phyloP scores from a whole-genome alignment of 345 rosid genomes.

The Salix koriyanagi region DNA sequence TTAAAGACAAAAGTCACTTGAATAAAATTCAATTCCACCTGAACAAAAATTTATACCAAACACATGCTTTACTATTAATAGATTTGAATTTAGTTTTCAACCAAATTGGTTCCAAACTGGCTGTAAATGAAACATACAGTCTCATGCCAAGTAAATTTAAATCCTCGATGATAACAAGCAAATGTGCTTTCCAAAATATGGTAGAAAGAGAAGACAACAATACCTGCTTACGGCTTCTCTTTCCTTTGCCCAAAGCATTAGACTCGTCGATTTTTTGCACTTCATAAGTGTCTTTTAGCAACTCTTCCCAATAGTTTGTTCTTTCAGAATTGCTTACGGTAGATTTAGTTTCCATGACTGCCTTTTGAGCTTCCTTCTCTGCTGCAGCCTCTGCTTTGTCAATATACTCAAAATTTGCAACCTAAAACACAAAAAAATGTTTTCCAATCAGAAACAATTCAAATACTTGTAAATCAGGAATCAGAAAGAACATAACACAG shows the following conservation, averaged over 20 bases:
- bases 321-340: conserved; percentile 52
- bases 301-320: conserved; percentile 88
- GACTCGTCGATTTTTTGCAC: conserved; percentile 80
- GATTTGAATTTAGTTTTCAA: neutral
- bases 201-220: conserved; percentile 6
- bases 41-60: too few relatives aligned
- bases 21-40: too few relatives aligned
- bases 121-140: neutral
- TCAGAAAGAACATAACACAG: neutral
- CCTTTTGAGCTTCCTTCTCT: conserved; percentile 59
- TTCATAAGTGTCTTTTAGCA: conserved; percentile 73
- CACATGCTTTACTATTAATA: neutral
- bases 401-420: conserved; percentile 91
- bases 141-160: neutral
- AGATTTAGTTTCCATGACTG: conserved; percentile 51
- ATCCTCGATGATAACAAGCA: neutral
- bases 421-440: conserved; percentile 43
- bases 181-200: neutral
- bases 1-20: too few relatives aligned
- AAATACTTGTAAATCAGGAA: conserved; percentile 11
- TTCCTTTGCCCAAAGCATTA: conserved; percentile 88
- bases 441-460: neutral
- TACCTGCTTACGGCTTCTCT: conserved; percentile 96
- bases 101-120: neutral
- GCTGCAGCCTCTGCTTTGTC: conserved; percentile 76